Percentiles rank a stretch among this genome's conserved stretches.
These are phyloP conservation scores for Peronospora belbahrii DNA, from an alignment of 352 stramenopile species.

Conservation along the genomic window DNA sequence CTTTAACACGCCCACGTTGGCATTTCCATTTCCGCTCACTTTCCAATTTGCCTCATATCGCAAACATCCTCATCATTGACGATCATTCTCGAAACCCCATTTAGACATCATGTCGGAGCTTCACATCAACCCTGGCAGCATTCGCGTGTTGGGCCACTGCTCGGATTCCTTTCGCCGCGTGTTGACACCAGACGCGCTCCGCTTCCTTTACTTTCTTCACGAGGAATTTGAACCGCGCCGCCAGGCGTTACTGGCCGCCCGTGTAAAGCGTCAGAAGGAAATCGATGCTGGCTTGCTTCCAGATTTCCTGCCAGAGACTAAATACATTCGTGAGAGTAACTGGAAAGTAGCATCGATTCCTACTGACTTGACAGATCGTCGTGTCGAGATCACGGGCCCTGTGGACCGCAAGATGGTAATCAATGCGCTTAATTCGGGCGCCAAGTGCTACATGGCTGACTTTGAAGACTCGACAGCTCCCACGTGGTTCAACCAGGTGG, in stretches of 20 bases:
- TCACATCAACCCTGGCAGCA: constrained; percentile 40
- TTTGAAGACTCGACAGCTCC: constrained; percentile 92
- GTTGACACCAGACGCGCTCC: constrained; percentile 85
- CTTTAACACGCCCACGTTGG: constrained; percentile 14
- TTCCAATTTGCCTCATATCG: constrained; percentile 17
- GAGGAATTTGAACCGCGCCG: constrained; percentile 74
- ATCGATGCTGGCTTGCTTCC: constrained; percentile 85
- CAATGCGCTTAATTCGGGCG: constrained; percentile 93
- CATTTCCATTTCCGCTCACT: constrained; percentile 21
- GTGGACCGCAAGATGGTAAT: constrained; percentile 97
- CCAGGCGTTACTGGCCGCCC: constrained; percentile 39
- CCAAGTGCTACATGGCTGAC: constrained; percentile 94
- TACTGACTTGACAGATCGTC: constrained; percentile 82
- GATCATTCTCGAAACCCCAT: neutral
- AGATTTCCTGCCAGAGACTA: constrained; percentile 82
- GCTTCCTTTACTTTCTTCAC: constrained; percentile 89
- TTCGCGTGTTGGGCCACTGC: constrained; percentile 81
- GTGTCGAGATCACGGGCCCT: constrained; percentile 94
- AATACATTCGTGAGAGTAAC: constrained; percentile 74
- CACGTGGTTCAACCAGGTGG: constrained; percentile 91
- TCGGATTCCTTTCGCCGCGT: constrained; percentile 77
- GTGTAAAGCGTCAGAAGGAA: constrained; percentile 53
- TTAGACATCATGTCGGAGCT: constrained; percentile 39
- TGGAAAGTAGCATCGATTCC: constrained; percentile 79
- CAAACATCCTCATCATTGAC: constrained; percentile 1